A percentile compares a stretch with the other conserved stretches of the same genome.
Conservation (phyloP, 1,139 yeast species). For the Debaryomyces sp. region DNA sequence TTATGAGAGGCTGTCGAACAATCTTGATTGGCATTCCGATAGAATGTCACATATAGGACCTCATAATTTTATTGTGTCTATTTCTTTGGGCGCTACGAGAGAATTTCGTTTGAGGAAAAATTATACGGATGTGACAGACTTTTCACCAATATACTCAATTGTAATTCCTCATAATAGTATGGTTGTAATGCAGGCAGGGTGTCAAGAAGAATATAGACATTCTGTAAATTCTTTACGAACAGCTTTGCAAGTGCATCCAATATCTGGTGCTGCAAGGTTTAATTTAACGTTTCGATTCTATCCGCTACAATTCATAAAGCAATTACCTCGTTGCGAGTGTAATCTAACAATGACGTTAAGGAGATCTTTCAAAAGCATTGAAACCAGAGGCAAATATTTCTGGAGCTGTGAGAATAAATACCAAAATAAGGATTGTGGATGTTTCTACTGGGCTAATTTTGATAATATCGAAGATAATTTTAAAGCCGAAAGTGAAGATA, state of each 20-base stretch:
- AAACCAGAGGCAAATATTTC: slow-evolving; percentile 50
- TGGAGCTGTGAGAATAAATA: slow-evolving; percentile 54
- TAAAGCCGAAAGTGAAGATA: slow-evolving; percentile 22
- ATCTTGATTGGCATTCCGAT: slow-evolving; percentile 76
- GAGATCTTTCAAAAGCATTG: slow-evolving; percentile 45
- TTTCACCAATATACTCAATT: slow-evolving; percentile 44
- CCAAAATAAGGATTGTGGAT: slow-evolving; percentile 45
- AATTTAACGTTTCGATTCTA: slow-evolving; percentile 67
- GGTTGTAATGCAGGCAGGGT: slow-evolving; percentile 72
- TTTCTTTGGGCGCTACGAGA: slow-evolving; percentile 68
- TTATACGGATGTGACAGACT: slow-evolving; percentile 20
- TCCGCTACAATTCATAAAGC: slow-evolving; percentile 32
- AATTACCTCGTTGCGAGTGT: slow-evolving; percentile 57
- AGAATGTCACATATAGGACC: slow-evolving; percentile 73
- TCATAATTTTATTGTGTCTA: slow-evolving; percentile 61
- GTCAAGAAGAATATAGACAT: slow-evolving; percentile 74
- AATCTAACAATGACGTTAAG: slow-evolving; percentile 47
- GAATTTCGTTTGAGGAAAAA: slow-evolving; percentile 58
- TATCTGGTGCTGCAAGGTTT: slow-evolving; percentile 53
- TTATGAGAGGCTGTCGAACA: slow-evolving; percentile 49
- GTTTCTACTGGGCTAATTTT: slow-evolving; percentile 53
- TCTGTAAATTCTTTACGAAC: slow-evolving; percentile 35
- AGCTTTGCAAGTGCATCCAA: slow-evolving; percentile 43
- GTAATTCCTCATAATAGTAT: slow-evolving; percentile 68
- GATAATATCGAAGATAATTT: slow-evolving; percentile 24